Base-by-base conservation (phyloP, 78 protist species). In the Andalucia godoyi region DNA sequence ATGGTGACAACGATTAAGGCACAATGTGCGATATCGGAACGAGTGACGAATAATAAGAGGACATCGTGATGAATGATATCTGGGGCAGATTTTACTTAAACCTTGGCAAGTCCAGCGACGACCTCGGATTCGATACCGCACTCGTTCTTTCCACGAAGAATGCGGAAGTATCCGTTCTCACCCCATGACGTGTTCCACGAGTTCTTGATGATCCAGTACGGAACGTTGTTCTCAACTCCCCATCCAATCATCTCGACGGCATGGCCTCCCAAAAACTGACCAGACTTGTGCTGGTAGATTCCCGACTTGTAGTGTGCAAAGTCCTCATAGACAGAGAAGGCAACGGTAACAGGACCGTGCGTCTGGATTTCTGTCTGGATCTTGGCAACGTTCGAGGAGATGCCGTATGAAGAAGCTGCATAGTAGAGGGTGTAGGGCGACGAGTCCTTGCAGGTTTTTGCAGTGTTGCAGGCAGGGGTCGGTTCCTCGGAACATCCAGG, bases 171-270 rank as follows among this genome's bases (percentile, higher is more conserved):
- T 18, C 88, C 88, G 18, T 43, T 21, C 51, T 40, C 64, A 41
- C 87, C 87, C 87, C 87, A 76, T 13, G 1, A 13, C 18, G 12
- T 17, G 21, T 68, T 57, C 72, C 73, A 68, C 25, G 71, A 55
- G 62, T 67, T 67, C 62, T 67, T 67, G 23, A 67, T 34, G 34
- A 43, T 67, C 73, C 73, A 67, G 62, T 57, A 67, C 23, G 40
- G 49, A 23, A n/a, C 3, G 73, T 49, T 27, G 66, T 49, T 5
- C 33, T 6, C 64, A 5, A 2, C 45, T 10, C 15, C 45, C 46
- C 12, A 66, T 4, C 71, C 71, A 40, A 66, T 57, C 23, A n/a
- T 13, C 6, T 51, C 27, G 39, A 67, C 62, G 6, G 64, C 73
- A 41, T 67, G 73, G 62, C 52, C 62, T 30, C 38, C 63, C 63